Base-by-base conservation (phyloP, 192 early-diverging fungal species). In the Geranomyces michiganensis region DNA sequence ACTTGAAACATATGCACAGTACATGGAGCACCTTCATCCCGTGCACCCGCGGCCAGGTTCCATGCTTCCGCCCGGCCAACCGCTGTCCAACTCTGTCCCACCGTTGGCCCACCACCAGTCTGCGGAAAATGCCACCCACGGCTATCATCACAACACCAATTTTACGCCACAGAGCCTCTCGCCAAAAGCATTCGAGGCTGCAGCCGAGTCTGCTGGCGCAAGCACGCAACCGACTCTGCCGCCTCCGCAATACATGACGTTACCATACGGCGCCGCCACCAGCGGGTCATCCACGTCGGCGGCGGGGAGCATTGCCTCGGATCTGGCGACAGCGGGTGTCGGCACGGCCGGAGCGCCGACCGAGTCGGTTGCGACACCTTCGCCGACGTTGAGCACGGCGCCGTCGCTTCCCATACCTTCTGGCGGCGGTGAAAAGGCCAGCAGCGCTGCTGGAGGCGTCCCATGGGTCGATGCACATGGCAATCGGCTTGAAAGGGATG, bases 401-500 rank as follows among this genome's bases (percentile, higher is more conserved):
- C 36, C 36, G 10, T 41, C 36, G 36, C 36, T 41, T 3, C 36
- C 36, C 36, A 41, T 10, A 3, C 36, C 36, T 41, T 3, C 36
- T 41, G 36, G 36, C 10, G 36, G 36, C 36, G 36, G 36, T 41
- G 36, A 10, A 3, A 41, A 3, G 10, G 36, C 36, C 36, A 53
- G n/a, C 51, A 47, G 46, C 46, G 19, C 10, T 19, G n/a, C 19
- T 53, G 24, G n/a, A 2, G 24, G 24, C 51, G n/a, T 53, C 4
- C 51, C 51, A 17, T 53, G 51, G 51, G 51, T 53, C n/a, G 51
- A 53, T 26, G 51, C 51, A 24, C 51, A 53, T 9, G 51, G 51
- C 19, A 26, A 9, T 2, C 6, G 7, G 3, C 51, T 53, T 4
- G 51, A 53, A 26, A n/a, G 15, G n/a, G 51, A 53, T 15, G 51